Percentiles rank a stretch among this genome's conserved stretches.
Evolutionary conservation across 2,329 filamentous ascomycete genomes (phyloP).

Genomic region (Ophiobolus disseminans): DNA sequence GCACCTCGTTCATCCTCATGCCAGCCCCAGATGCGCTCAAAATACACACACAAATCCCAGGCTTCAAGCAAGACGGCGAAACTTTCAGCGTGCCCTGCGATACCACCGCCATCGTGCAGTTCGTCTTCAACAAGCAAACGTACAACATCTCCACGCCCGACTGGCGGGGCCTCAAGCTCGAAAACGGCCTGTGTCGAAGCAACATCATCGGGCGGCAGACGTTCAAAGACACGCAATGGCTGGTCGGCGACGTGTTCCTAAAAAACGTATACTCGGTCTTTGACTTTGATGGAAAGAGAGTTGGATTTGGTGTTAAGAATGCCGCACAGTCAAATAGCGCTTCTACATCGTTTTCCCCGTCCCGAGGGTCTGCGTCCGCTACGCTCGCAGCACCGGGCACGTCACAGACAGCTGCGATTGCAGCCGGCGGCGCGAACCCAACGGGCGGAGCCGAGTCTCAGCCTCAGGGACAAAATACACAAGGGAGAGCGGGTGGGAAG

Average conservation of each 20-base stretch:
- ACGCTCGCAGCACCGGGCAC: not conserved
- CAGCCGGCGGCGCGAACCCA: not conserved
- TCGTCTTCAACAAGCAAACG: slow-evolving; percentile 71
- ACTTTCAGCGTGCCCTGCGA: slow-evolving; percentile 78
- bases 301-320: slow-evolving; percentile 59
- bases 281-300: slow-evolving; percentile 71
- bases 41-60: slow-evolving; percentile 72
- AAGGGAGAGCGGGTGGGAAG: not conserved
- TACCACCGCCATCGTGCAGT: slow-evolving; percentile 64
- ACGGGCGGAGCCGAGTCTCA: not conserved
- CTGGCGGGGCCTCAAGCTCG: slow-evolving; percentile 65
- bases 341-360: not conserved
- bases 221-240: slow-evolving; percentile 69
- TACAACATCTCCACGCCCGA: slow-evolving; percentile 74
- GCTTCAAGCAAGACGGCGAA: slow-evolving; percentile 63
- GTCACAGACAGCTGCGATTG: not conserved
- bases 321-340: slow-evolving; percentile 4
- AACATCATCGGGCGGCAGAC: slow-evolving; percentile 77
- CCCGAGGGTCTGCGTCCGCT: not conserved
- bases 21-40: slow-evolving; percentile 70
- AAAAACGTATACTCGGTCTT: slow-evolving; percentile 92
- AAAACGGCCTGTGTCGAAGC: slow-evolving; percentile 61
- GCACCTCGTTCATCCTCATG: slow-evolving; percentile 80
- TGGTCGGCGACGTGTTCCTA: slow-evolving; percentile 84
- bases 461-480: not conserved